Conservation (phyloP, 768 basidiomycete species). For the Antrodiella citrinella region DNA sequence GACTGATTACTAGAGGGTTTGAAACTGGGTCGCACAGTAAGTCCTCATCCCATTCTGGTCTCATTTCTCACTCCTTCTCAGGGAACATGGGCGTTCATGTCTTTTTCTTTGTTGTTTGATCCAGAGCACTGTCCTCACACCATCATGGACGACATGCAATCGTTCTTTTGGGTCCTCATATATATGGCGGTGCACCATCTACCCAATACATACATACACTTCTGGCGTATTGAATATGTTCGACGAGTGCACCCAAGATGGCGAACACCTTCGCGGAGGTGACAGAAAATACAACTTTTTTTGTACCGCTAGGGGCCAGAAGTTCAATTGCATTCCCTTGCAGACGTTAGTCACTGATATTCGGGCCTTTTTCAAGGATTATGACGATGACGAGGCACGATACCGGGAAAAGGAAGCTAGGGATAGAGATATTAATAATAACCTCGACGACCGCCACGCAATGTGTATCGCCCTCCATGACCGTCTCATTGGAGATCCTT, state of each 20-base stretch:
- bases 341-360: background rate
- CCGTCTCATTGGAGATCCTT: no score
- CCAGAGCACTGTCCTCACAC: conserved; percentile 4
- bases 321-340: background rate
- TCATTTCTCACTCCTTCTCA: background rate
- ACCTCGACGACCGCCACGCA: no score
- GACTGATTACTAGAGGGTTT: background rate
- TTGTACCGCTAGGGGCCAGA: background rate
- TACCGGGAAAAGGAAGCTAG: background rate
- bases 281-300: no score
- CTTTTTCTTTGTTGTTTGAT: background rate
- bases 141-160: conserved; percentile 12
- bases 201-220: background rate
- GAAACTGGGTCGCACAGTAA: background rate
- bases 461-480: no score
- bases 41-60: background rate
- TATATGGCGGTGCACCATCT: conserved; percentile 3
- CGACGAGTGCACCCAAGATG: background rate
- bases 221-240: background rate
- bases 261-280: background rate
- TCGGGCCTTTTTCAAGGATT: background rate
- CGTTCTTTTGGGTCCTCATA: conserved; percentile 9
- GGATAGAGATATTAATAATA: no score
- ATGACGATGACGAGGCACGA: background rate
- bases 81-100: conserved; percentile 12